Evolutionary conservation across 2,329 filamentous ascomycete species (phyloP).

Genomic region (Aaosphaeria pasadenensis): DNA sequence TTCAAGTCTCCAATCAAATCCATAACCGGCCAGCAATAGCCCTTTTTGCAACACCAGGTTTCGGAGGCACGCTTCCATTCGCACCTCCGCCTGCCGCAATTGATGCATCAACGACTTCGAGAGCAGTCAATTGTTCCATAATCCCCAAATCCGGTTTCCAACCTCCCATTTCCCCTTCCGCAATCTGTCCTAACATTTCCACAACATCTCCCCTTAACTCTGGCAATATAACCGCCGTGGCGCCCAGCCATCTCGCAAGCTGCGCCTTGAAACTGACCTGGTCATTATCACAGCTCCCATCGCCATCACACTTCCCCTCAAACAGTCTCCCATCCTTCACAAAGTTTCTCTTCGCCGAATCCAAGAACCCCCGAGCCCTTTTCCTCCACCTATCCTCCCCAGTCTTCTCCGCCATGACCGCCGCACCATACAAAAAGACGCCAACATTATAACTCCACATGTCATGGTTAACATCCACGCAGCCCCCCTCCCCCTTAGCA

Average conservation of each 20-base stretch:
- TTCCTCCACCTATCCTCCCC: constrained; percentile 15
- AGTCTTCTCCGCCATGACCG: constrained; percentile 20
- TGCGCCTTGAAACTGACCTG: constrained; percentile 65
- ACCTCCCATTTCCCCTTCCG: neutral
- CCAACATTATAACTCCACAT: constrained; percentile 51
- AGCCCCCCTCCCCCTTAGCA: constrained; percentile 42
- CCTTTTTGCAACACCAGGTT: neutral
- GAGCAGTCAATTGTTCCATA: neutral
- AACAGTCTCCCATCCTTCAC: constrained; percentile 31
- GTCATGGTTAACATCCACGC: constrained; percentile 33
- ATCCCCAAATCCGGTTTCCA: neutral
- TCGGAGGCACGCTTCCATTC: neutral
- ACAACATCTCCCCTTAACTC: constrained; percentile 11
- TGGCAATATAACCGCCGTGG: constrained; percentile 17
- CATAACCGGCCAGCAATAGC: neutral
- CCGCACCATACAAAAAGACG: constrained; percentile 51
- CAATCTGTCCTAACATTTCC: constrained; percentile 1
- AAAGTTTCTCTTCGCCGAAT: constrained; percentile 19
- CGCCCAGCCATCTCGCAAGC: constrained; percentile 26
- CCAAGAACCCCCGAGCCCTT: constrained; percentile 35
- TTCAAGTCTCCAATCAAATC: neutral
- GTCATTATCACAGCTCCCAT: constrained; percentile 59
- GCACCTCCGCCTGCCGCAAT: neutral
- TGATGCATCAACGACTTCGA: neutral
- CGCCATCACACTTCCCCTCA: constrained; percentile 62